Percentiles rank a stretch among this genome's conserved stretches.
phyloP scores from a whole-genome alignment of 106 monocot species.

The Dendrobium chrysotoxum region DNA sequence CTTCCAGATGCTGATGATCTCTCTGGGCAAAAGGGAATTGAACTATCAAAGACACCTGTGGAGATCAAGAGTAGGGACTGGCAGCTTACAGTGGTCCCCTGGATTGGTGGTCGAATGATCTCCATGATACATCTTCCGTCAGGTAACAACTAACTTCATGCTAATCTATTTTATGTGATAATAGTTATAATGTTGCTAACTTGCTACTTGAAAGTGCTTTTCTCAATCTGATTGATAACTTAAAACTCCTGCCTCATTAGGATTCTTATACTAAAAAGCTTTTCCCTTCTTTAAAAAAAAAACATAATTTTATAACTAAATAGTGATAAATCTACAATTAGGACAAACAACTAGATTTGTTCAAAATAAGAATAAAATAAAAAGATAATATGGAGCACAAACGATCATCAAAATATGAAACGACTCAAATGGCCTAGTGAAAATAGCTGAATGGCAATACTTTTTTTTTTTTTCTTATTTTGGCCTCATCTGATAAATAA shows the following conservation, averaged over 20 bases:
- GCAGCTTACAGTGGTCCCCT: conserved; percentile 76
- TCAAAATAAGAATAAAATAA: too few species aligned
- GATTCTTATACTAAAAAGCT: not conserved
- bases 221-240: not conserved
- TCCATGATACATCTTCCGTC: conserved; percentile 89
- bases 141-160: conserved; percentile 32
- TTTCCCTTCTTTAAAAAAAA: not conserved
- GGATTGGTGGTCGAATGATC: conserved; percentile 87
- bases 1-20: conserved; percentile 50
- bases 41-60: conserved; percentile 61
- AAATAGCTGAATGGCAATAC: too few species aligned
- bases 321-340: too few species aligned
- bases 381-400: too few species aligned
- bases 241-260: not conserved
- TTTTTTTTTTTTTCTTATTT: too few species aligned
- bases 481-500: too few species aligned
- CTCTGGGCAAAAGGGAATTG: conserved; percentile 39
- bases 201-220: not conserved
- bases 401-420: too few species aligned
- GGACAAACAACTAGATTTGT: too few species aligned
- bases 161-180: not conserved
- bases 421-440: too few species aligned
- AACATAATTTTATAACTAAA: too few species aligned
- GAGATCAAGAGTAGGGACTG: conserved; percentile 82
- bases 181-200: not conserved